phyloP scores from a whole-genome alignment of 345 rosid species.

The Eucalyptus globulus region DNA sequence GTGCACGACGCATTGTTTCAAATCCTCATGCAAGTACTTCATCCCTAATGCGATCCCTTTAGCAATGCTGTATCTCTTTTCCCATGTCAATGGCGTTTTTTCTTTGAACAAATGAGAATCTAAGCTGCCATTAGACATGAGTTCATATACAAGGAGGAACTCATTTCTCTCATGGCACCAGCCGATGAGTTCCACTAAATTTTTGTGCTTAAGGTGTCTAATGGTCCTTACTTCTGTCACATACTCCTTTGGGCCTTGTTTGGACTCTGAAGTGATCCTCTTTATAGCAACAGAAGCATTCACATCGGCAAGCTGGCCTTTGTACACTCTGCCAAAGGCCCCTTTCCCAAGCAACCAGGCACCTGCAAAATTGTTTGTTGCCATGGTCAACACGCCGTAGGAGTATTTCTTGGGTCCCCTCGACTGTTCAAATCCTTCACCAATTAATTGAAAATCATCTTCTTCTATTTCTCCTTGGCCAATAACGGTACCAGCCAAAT shows the following conservation, averaged over 20 bases:
- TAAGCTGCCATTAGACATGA: neutral
- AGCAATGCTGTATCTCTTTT: neutral
- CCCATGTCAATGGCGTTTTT: conserved; percentile 5
- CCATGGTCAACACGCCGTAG: neutral
- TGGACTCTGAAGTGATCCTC: neutral
- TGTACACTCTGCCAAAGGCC: neutral
- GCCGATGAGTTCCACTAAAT: neutral
- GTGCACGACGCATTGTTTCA: conserved; percentile 11
- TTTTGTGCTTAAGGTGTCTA: neutral
- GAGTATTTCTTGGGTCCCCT: neutral
- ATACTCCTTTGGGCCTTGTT: neutral
- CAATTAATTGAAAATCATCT: neutral
- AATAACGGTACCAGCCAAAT: neutral
- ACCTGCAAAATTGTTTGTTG: neutral
- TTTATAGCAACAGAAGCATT: neutral
- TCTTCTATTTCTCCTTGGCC: neutral
- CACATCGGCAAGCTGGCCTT: neutral
- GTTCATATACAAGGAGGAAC: conserved; percentile 9
- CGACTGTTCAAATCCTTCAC: neutral
- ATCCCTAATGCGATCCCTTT: conserved; percentile 9
- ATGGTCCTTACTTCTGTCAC: neutral
- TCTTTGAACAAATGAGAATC: conserved; percentile 5
- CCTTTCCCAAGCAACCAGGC: neutral
- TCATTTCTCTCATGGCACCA: neutral
- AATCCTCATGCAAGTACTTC: conserved; percentile 8